Evolutionary conservation across 1,139 yeast genomes (phyloP).

Genomic region (Hanseniaspora gamundiae): DNA sequence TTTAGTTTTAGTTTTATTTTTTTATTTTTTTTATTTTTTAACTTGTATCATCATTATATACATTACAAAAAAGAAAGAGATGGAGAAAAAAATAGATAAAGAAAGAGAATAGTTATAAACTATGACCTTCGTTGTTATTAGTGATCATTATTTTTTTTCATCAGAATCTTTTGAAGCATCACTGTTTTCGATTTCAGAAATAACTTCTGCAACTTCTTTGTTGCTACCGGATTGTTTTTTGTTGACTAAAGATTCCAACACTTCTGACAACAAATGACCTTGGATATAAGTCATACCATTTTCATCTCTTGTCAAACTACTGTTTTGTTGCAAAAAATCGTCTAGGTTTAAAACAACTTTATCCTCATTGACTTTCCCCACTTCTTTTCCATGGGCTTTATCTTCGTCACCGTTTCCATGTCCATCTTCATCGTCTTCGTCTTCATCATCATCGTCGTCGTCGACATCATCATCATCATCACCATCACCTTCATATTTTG

Average conservation of each 20-base stretch:
- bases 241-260: conserved; percentile 26
- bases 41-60: no score
- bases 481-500: conserved; percentile 16
- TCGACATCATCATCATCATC: conserved; percentile 15
- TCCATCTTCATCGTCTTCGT: conserved; percentile 14
- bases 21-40: no score
- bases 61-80: neutral
- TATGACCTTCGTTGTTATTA: no score
- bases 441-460: conserved; percentile 9
- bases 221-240: conserved; percentile 26
- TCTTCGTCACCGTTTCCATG: conserved; percentile 21
- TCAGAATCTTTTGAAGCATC: neutral
- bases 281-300: conserved; percentile 21
- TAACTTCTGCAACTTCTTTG: conserved; percentile 23
- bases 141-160: no score
- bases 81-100: no score
- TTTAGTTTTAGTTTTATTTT: no score
- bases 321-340: conserved; percentile 22
- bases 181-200: conserved; percentile 12
- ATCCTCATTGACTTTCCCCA: conserved; percentile 16
- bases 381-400: conserved; percentile 17
- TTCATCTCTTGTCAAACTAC: conserved; percentile 21
- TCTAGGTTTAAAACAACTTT: conserved; percentile 15
- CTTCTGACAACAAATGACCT: conserved; percentile 22
- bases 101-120: no score